A percentile compares a stretch with the other conserved stretches of the same genome.
phyloP scores from a whole-genome alignment of 2,329 filamentous ascomycete species.

The Colletotrichum endophyticum region DNA sequence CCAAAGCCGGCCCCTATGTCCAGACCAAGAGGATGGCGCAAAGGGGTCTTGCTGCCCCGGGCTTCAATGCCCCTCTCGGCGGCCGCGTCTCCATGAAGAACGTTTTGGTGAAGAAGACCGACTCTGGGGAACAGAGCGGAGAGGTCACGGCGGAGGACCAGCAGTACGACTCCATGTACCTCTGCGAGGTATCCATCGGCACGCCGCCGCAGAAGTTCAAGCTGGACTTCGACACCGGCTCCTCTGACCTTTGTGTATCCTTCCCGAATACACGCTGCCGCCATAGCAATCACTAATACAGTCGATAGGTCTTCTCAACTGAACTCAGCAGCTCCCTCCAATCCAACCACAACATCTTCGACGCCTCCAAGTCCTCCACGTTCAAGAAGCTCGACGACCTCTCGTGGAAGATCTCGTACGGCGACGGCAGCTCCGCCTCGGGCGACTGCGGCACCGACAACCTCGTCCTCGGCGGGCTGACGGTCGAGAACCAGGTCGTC shows the following conservation, averaged over 20 bases:
- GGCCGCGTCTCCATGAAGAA: constrained; percentile 15
- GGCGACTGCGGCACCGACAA: constrained; percentile 71
- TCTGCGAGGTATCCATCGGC: constrained; percentile 44
- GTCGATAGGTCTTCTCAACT: constrained; percentile 31
- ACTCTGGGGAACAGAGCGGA: not conserved
- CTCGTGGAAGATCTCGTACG: constrained; percentile 71
- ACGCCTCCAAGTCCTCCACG: constrained; percentile 38
- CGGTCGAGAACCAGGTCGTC: constrained; percentile 65
- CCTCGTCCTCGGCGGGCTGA: constrained; percentile 70
- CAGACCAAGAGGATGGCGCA: constrained; percentile 15
- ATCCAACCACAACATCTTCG: constrained; percentile 47
- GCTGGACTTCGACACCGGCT: constrained; percentile 77
- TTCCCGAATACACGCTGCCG: constrained; percentile 46
- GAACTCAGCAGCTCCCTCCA: constrained; percentile 25
- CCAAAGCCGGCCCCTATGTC: constrained; percentile 12
- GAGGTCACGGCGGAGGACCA: constrained; percentile 33
- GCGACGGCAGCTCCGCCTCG: constrained; percentile 66
- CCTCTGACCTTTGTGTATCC: constrained; percentile 76
- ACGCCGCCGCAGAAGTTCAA: constrained; percentile 63
- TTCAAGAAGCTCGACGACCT: constrained; percentile 43
- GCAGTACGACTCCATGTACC: constrained; percentile 58
- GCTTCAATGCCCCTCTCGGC: constrained; percentile 4
- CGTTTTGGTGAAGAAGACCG: constrained; percentile 3
- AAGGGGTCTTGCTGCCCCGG: constrained; percentile 15
- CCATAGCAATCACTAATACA: constrained; percentile 31